Conservation (phyloP, 164 flowering plant genomes). For the Cinnamomum chago region DNA sequence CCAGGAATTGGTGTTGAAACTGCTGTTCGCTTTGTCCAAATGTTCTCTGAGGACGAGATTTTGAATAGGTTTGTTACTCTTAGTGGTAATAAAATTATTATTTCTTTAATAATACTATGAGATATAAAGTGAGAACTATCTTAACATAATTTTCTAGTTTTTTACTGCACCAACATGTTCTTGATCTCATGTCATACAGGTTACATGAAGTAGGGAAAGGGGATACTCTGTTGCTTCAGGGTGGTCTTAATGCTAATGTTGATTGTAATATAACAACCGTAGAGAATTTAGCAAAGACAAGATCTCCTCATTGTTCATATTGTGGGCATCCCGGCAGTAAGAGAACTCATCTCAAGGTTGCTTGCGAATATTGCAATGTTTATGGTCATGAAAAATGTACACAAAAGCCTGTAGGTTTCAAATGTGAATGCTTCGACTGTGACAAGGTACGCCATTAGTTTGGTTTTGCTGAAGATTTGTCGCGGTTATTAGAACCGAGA, state of each 20-base stretch:
- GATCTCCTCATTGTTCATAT: conserved; percentile 67
- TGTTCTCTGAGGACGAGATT: conserved; percentile 62
- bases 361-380: conserved; percentile 61
- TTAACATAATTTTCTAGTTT: not conserved
- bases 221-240: conserved; percentile 13
- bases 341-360: conserved; percentile 52
- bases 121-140: not conserved
- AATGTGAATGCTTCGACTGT: conserved; percentile 69
- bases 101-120: not conserved
- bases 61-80: conserved; percentile 49
- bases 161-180: not conserved
- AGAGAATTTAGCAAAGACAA: conserved; percentile 31
- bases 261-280: conserved; percentile 14
- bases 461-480: not conserved
- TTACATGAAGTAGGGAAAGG: conserved; percentile 56
- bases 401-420: conserved; percentile 62
- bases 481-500: not conserved
- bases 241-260: conserved; percentile 11
- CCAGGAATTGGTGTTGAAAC: conserved; percentile 76
- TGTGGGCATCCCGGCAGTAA: conserved; percentile 98
- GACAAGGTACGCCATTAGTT: conserved; percentile 35
- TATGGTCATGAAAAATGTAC: conserved; percentile 38
- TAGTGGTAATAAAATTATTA: not conserved
- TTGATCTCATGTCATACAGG: conserved; percentile 35
- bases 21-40: conserved; percentile 72